Evolutionary conservation across 2,329 filamentous ascomycete genomes (phyloP).

Genomic region (Apiospora saccharicola): DNA sequence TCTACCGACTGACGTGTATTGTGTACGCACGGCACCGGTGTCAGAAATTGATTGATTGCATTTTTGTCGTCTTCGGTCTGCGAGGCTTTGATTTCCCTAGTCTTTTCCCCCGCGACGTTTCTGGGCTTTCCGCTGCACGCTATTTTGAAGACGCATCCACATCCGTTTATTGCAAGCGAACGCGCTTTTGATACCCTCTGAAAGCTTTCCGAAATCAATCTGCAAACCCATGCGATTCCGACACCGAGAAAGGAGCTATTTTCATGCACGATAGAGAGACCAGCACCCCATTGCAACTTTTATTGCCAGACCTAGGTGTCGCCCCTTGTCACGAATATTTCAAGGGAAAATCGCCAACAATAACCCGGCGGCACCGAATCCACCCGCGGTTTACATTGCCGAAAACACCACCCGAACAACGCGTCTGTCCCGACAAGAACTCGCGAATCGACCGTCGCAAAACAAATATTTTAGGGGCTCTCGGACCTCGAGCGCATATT

Average conservation of each 20-base stretch:
- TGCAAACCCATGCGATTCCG: background rate
- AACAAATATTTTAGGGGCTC: background rate
- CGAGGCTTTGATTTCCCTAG: background rate
- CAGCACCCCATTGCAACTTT: background rate
- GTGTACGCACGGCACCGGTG: background rate
- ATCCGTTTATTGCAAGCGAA: conserved; percentile 8
- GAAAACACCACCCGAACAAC: background rate
- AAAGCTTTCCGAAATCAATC: background rate
- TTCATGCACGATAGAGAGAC: background rate
- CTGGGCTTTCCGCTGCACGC: conserved; percentile 8
- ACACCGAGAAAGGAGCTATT: background rate
- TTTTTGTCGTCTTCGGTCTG: background rate
- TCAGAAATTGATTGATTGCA: background rate
- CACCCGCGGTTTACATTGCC: background rate
- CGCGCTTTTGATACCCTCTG: conserved; percentile 6
- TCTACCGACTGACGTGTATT: background rate
- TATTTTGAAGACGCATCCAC: conserved; percentile 16
- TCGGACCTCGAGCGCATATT: background rate
- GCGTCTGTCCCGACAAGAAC: background rate
- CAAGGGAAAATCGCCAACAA: background rate
- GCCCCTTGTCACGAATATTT: background rate
- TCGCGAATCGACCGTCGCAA: background rate
- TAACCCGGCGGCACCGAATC: background rate
- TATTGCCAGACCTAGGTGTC: background rate
- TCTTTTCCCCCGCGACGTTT: background rate